Percentiles rank a stretch among this genome's conserved stretches.
phyloP scores from a whole-genome alignment of 495 filamentous ascomycete genomes.

The Penicillium lagena region DNA sequence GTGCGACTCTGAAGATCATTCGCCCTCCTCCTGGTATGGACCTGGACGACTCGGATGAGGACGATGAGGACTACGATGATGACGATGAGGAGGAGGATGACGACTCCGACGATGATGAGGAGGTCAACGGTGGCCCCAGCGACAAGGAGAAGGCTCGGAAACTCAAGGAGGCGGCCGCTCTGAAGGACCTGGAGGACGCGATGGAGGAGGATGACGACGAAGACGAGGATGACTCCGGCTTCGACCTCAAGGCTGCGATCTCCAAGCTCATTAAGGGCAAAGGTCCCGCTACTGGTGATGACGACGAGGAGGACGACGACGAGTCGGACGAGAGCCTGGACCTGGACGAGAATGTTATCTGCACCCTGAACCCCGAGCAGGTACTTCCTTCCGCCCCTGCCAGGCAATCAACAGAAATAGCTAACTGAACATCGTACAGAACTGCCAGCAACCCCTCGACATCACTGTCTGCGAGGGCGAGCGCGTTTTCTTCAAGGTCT shows the following conservation, averaged over 20 bases:
- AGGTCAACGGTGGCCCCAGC: slow-evolving; percentile 81
- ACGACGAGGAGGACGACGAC: slow-evolving; percentile 57
- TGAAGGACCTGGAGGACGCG: slow-evolving; percentile 58
- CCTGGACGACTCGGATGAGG: slow-evolving; percentile 46
- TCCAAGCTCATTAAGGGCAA: slow-evolving; percentile 72
- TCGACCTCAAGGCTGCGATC: slow-evolving; percentile 54
- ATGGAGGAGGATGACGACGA: slow-evolving; percentile 58
- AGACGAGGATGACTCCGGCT: slow-evolving; percentile 49
- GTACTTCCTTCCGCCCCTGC: slow-evolving; percentile 33
- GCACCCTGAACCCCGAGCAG: slow-evolving; percentile 83
- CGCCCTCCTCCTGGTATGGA: slow-evolving; percentile 54
- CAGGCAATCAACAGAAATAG: not conserved
- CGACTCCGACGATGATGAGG: slow-evolving; percentile 60
- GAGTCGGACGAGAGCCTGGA: slow-evolving; percentile 60
- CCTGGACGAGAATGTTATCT: slow-evolving; percentile 83
- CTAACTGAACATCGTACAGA: slow-evolving; percentile 42
- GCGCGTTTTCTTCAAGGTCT: slow-evolving; percentile 82
- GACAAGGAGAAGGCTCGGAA: slow-evolving; percentile 84
- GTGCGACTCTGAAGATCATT: slow-evolving; percentile 86
- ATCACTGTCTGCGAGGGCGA: slow-evolving; percentile 83
- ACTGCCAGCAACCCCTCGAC: slow-evolving; percentile 92
- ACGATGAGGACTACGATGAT: slow-evolving; percentile 52
- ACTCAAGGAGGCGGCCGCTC: slow-evolving; percentile 59
- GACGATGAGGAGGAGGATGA: slow-evolving; percentile 59
- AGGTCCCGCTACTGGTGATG: slow-evolving; percentile 63